Evolutionary conservation across 495 filamentous ascomycete species (phyloP).

Genomic region (Podospora sp.): DNA sequence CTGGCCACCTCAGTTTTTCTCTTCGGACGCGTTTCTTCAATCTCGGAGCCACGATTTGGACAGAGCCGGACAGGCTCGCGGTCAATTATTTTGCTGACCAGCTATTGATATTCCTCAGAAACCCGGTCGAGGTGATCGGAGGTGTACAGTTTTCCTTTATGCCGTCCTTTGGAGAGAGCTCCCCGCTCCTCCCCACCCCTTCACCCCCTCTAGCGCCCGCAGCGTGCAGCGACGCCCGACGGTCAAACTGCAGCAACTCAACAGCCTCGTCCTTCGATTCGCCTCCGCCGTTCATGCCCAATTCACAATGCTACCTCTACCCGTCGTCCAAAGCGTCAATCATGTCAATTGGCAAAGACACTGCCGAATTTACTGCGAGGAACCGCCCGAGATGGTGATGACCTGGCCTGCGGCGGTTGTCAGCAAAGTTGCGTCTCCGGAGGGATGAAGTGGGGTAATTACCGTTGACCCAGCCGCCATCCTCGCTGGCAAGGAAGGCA

Average conservation of each 20-base stretch:
- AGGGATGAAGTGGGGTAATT: constrained; percentile 28
- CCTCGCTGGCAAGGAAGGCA: constrained; percentile 57
- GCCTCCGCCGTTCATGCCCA: not conserved
- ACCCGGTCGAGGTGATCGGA: not conserved
- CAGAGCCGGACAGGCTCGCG: not conserved
- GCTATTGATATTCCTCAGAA: not conserved
- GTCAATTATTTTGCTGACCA: not conserved
- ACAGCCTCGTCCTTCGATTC: not conserved
- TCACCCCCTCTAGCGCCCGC: not conserved
- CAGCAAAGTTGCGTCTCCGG: not conserved
- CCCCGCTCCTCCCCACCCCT: not conserved
- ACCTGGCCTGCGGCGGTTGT: constrained; percentile 31
- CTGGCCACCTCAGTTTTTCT: not conserved
- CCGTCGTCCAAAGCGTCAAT: not conserved
- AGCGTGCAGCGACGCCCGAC: not conserved
- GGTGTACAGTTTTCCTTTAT: not conserved
- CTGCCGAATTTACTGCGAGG: constrained; percentile 33
- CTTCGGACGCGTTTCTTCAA: not conserved
- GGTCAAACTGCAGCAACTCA: not conserved
- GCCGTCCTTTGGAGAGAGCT: not conserved
- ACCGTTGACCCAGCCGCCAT: constrained; percentile 65
- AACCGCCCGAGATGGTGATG: constrained; percentile 41
- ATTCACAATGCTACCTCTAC: not conserved
- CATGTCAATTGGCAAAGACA: not conserved
- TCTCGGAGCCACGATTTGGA: not conserved